Percentiles rank a stretch among this genome's conserved stretches.
Conservation (phyloP, 139 green algal genomes). For the Medakamo hakoo region DNA sequence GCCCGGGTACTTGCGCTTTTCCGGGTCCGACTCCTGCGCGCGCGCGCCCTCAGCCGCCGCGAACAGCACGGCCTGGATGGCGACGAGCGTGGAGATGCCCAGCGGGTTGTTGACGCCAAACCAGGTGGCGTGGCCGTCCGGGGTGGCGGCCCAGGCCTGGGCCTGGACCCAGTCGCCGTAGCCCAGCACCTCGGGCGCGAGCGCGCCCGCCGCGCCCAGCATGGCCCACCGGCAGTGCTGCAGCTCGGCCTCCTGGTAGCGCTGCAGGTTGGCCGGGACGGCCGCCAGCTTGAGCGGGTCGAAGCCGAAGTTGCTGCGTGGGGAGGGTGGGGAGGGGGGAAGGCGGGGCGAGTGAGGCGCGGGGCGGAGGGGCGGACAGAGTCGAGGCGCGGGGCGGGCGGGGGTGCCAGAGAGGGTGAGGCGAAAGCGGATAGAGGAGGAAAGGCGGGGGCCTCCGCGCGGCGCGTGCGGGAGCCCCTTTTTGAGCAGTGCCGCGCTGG, state of each 20-base stretch:
- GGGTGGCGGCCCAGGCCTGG: constrained; percentile 50
- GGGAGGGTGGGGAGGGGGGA: neutral
- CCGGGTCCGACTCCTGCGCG: constrained; percentile 40
- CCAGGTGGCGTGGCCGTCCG: constrained; percentile 54
- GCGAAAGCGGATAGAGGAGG: no score
- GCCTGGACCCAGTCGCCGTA: constrained; percentile 48
- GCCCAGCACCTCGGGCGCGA: constrained; percentile 31
- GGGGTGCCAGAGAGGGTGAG: no score
- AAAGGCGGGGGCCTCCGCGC: no score
- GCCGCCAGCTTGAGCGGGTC: constrained; percentile 78
- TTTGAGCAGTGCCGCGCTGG: no score
- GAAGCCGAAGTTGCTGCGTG: constrained; percentile 40
- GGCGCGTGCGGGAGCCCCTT: no score
- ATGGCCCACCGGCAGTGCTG: constrained; percentile 34
- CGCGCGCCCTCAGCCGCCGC: constrained; percentile 2
- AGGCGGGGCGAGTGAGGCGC: neutral
- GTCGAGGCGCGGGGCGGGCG: no score
- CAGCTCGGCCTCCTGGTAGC: constrained; percentile 45
- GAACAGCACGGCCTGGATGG: constrained; percentile 22
- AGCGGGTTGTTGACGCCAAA: constrained; percentile 62
- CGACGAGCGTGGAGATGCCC: constrained; percentile 55
- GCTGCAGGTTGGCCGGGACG: constrained; percentile 11
- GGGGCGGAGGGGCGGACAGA: no score
- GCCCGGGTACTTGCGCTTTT: constrained; percentile 63
- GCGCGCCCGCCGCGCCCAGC: constrained; percentile 13